Percentiles rank a stretch among this genome's conserved stretches.
These are phyloP conservation scores for Trichosporon asahii DNA, from an alignment of 1,284 basidiomycete species.

Conservation along the genomic window DNA sequence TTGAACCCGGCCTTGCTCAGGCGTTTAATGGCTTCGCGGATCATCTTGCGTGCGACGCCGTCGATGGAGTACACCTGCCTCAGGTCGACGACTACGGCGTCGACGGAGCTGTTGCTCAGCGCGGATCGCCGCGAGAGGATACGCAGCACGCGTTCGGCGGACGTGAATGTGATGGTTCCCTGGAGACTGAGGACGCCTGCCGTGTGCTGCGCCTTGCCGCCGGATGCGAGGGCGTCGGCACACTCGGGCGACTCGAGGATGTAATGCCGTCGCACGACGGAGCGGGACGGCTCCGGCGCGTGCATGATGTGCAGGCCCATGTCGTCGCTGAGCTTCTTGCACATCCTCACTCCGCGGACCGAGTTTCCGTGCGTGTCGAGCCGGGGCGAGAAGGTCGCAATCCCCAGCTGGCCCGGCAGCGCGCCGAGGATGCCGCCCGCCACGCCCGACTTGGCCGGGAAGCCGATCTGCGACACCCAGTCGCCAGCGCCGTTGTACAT, in stretches of 20 bases:
- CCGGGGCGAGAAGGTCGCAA: constrained; percentile 21
- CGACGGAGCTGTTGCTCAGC: background rate
- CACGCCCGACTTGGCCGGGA: constrained; percentile 24
- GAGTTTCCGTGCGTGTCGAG: constrained; percentile 22
- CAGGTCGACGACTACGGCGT: constrained; percentile 20
- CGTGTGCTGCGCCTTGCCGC: background rate
- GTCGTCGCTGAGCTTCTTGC: constrained; percentile 21
- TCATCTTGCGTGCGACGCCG: constrained; percentile 14
- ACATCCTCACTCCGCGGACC: constrained; percentile 20
- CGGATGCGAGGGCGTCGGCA: background rate
- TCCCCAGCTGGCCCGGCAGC: constrained; percentile 22
- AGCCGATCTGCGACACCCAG: constrained; percentile 19
- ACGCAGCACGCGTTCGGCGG: constrained; percentile 24
- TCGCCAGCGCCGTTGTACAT: constrained; percentile 26
- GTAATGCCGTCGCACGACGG: constrained; percentile 22
- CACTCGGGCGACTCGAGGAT: constrained; percentile 14
- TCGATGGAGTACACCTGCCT: constrained; percentile 21
- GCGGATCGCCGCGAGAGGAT: constrained; percentile 14
- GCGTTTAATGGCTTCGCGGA: constrained; percentile 20
- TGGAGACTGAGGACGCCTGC: constrained; percentile 19
- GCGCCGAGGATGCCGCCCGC: constrained; percentile 23
- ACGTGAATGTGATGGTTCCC: constrained; percentile 24
- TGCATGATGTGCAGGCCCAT: constrained; percentile 28
- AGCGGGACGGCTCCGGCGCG: constrained; percentile 21
- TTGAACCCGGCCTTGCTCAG: constrained; percentile 14